phyloP scores from a whole-genome alignment of 495 filamentous ascomycete species.

The Lophiotrema nucula region DNA sequence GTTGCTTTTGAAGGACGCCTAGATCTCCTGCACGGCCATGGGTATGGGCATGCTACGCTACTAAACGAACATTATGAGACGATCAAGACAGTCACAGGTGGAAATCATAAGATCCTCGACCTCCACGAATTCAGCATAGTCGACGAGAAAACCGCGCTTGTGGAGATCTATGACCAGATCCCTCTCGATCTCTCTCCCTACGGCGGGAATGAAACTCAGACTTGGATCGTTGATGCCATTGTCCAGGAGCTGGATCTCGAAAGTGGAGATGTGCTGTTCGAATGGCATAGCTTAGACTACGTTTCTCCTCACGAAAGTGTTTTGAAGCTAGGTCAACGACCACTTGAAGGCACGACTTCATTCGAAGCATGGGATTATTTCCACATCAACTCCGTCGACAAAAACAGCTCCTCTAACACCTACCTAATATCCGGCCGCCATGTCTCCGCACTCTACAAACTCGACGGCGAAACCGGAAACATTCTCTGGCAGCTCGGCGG shows the following conservation, averaged over 20 bases:
- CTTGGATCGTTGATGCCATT: neutral
- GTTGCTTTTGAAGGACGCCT: neutral
- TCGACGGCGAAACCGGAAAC: conserved; percentile 41
- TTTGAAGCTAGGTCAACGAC: neutral
- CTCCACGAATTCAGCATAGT: neutral
- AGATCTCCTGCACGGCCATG: neutral
- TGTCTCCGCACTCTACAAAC: conserved; percentile 37
- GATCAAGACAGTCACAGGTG: neutral
- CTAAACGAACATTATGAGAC: neutral
- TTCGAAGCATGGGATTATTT: conserved; percentile 37
- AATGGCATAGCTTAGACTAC: conserved; percentile 43
- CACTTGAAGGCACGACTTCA: neutral
- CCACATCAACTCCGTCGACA: conserved; percentile 44
- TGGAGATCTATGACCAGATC: neutral
- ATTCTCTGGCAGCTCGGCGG: conserved; percentile 48
- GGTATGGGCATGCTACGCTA: neutral
- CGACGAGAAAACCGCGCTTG: neutral
- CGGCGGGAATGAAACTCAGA: neutral
- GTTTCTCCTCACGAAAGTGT: conserved; percentile 39
- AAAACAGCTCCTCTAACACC: conserved; percentile 37
- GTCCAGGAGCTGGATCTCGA: conserved; percentile 44
- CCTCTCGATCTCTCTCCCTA: neutral
- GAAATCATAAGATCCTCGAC: neutral
- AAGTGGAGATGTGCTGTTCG: conserved; percentile 43
- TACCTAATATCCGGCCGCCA: conserved; percentile 49